phyloP scores from a whole-genome alignment of 768 basidiomycete species.

The Gloeophyllum trabeum region DNA sequence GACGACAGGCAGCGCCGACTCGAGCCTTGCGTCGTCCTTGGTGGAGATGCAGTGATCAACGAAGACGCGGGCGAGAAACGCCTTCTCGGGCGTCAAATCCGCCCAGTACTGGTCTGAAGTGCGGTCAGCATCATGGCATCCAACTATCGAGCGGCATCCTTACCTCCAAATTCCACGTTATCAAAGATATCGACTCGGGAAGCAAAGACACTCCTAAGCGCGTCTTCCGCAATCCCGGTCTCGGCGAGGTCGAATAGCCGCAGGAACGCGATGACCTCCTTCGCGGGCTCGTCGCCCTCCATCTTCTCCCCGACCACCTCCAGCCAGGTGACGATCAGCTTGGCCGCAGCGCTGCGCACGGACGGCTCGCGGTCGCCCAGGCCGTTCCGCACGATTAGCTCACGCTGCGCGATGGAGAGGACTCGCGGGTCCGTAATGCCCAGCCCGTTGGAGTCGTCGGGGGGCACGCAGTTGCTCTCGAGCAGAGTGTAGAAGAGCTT shows the following conservation, averaged over 20 bases:
- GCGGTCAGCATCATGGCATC: background rate
- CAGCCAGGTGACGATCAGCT: constrained; percentile 69
- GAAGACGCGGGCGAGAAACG: constrained; percentile 76
- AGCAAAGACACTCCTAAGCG: constrained; percentile 61
- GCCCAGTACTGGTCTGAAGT: constrained; percentile 61
- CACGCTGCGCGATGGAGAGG: constrained; percentile 63
- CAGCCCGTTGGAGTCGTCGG: constrained; percentile 14
- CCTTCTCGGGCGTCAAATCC: constrained; percentile 57
- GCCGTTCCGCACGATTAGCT: constrained; percentile 70
- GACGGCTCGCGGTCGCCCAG: constrained; percentile 73
- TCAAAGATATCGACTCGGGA: constrained; percentile 56
- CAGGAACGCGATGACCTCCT: constrained; percentile 37
- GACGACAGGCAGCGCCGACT: constrained; percentile 71
- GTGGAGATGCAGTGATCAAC: constrained; percentile 60
- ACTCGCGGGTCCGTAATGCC: constrained; percentile 52
- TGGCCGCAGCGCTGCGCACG: constrained; percentile 63
- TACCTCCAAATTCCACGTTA: constrained; percentile 59
- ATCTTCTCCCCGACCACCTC: constrained; percentile 40
- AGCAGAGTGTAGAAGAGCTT: constrained; percentile 63
- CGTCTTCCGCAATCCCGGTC: constrained; percentile 59
- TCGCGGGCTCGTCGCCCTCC: constrained; percentile 16
- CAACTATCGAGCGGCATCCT: constrained; percentile 7
- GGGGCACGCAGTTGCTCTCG: constrained; percentile 24
- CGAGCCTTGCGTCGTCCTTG: constrained; percentile 51
- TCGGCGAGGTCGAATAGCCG: constrained; percentile 48